Evolutionary conservation across 371 early-diverging fungal genomes (phyloP).

Genomic region (Capillidium heterosporum): DNA sequence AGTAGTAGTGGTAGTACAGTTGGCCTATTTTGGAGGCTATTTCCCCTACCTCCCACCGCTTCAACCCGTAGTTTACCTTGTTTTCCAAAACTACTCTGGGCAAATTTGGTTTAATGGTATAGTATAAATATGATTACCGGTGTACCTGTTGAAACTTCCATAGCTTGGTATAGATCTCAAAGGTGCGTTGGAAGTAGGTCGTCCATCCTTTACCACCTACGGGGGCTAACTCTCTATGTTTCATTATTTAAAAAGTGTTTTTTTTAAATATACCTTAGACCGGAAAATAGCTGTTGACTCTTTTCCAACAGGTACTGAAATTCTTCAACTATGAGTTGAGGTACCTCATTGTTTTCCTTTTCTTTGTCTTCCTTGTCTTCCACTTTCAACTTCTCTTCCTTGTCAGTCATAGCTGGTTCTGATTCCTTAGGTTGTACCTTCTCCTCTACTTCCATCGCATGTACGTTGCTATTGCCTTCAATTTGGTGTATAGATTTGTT

Average conservation of each 20-base stretch:
- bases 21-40: conserved; percentile 96
- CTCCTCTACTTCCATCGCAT: no score
- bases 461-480: no score
- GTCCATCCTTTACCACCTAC: conserved; percentile 64
- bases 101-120: background rate
- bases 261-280: conserved; percentile 43
- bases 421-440: no score
- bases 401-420: no score
- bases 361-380: no score
- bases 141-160: conserved; percentile 93
- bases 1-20: conserved; percentile 69
- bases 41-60: conserved; percentile 95
- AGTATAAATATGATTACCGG: conserved; percentile 21
- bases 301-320: conserved; percentile 91
- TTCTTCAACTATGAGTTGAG: conserved; percentile 36
- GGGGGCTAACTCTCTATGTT: conserved; percentile 44
- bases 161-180: conserved; percentile 88
- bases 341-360: no score
- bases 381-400: no score
- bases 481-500: no score
- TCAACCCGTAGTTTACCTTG: conserved; percentile 73
- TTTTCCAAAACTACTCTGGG: conserved; percentile 63
- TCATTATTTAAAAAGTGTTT: background rate
- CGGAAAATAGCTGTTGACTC: conserved; percentile 89
- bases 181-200: conserved; percentile 86